Evolutionary conservation across 2,329 filamentous ascomycete species (phyloP), one percentile per base, ranked within the genome.

Genomic region (Scytalidium lignicola): DNA sequence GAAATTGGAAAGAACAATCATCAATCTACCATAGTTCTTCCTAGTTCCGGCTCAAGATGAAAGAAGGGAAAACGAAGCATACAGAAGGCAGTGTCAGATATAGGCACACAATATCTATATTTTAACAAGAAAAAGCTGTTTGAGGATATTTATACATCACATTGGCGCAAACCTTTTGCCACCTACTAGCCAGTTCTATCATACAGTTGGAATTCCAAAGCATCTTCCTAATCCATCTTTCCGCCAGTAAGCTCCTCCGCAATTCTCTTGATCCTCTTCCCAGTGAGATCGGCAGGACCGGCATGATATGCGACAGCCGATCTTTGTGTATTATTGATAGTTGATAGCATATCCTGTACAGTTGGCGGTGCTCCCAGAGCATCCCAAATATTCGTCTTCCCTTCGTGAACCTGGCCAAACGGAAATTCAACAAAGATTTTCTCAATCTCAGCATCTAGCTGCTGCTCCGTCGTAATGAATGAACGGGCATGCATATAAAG

Each of bases 401-500:
- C 6, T 13, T 43, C 39, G 5, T 47, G 26, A 1, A 26, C 37
- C 17, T 51, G 41, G 26, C 41, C 41, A 22, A 55, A 58, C 8
- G 56, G 54, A 8, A 43, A 45, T 21, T 83, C 80, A 15, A 81
- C 78, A 70, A 96, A 99, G n/a, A 85, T 75, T 54, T 76, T 71
- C 19, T 95, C 86, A 49, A 96, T 84, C 56, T 83, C 79, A 15
- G 74, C 74, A 58, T 87, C 79, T 28, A 99, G 78, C 65, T 95
- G 85, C 45, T 77, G 71, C 65, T 95, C 90, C 20, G 79, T 84
- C 17, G 90, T 84, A 64, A 99, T 96, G 70, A 97, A 99, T 37
- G 81, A 74, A 21, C 86, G 80, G 4, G 93, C 90, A 59, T 90
- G 87, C 71, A 93, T 87, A 70, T 99, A 99, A 12, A 99, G 78